These are phyloP conservation scores for Colletotrichum zoysiae DNA, from an alignment of 2,329 filamentous ascomycete genomes.

Conservation along the genomic window DNA sequence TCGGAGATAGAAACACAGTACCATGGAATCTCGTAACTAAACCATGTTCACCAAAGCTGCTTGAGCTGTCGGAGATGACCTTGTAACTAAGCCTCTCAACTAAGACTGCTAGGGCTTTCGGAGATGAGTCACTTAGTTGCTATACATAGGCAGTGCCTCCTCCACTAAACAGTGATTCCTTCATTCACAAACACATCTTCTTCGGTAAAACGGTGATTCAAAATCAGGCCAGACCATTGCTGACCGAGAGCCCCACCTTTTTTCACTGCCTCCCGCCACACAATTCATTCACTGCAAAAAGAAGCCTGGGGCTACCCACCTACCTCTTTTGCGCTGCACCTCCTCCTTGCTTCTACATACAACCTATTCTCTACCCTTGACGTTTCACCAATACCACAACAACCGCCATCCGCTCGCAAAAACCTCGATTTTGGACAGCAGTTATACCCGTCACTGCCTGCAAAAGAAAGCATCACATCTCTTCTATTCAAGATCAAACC, in stretches of 20 bases:
- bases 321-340: background rate
- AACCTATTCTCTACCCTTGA: background rate
- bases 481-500: background rate
- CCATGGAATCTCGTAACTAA: too few relatives aligned
- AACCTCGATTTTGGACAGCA: background rate
- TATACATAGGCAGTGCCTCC: too few relatives aligned
- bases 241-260: slow-evolving; percentile 17
- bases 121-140: too few relatives aligned
- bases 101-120: too few relatives aligned
- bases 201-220: background rate
- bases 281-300: slow-evolving; percentile 6
- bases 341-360: slow-evolving; percentile 5
- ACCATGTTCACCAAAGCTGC: too few relatives aligned
- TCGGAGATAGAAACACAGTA: too few relatives aligned
- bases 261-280: background rate
- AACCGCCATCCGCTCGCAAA: background rate
- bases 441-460: too few relatives aligned
- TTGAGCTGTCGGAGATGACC: too few relatives aligned
- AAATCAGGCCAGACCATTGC: background rate
- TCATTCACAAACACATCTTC: background rate
- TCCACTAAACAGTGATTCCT: background rate
- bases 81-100: too few relatives aligned
- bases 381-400: slow-evolving; percentile 1
- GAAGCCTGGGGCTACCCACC: background rate
- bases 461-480: background rate